These are phyloP conservation scores for Pestalotiopsis sp. DNA, from an alignment of 2,329 filamentous ascomycete genomes.

Conservation along the genomic window DNA sequence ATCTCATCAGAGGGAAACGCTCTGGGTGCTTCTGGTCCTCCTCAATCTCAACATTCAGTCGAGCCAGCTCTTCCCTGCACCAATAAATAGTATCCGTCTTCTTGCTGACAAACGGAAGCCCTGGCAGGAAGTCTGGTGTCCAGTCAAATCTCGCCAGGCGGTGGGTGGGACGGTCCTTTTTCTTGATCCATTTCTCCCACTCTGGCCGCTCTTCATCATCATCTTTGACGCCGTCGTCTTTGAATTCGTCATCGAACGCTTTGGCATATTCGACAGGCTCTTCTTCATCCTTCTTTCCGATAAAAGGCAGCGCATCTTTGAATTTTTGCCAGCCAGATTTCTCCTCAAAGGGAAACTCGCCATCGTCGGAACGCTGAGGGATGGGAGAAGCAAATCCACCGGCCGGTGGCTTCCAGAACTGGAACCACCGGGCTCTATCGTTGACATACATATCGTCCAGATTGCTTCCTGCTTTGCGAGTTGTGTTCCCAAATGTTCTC, in stretches of 20 bases:
- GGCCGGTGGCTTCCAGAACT: conserved; percentile 66
- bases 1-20: conserved; percentile 88
- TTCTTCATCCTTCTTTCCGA: conserved; percentile 42
- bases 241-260: conserved; percentile 63
- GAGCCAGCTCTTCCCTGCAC: conserved; percentile 82
- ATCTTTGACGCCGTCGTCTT: conserved; percentile 46
- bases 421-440: conserved; percentile 54
- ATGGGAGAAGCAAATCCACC: conserved; percentile 64
- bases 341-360: conserved; percentile 45
- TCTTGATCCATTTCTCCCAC: conserved; percentile 83
- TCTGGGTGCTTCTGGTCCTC: conserved; percentile 84
- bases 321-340: conserved; percentile 55
- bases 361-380: conserved; percentile 54
- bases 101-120: conserved; percentile 76
- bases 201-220: conserved; percentile 59
- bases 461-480: conserved; percentile 47
- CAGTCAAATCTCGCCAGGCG: conserved; percentile 64
- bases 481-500: conserved; percentile 48
- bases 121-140: conserved; percentile 69
- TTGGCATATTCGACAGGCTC: conserved; percentile 57
- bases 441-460: conserved; percentile 50
- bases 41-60: conserved; percentile 90
- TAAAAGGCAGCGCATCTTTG: conserved; percentile 51
- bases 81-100: conserved; percentile 96
- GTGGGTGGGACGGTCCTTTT: conserved; percentile 83